Evolutionary conservation across 257 asterid species (phyloP).

Genomic region (Fraxinus cuspidata): DNA sequence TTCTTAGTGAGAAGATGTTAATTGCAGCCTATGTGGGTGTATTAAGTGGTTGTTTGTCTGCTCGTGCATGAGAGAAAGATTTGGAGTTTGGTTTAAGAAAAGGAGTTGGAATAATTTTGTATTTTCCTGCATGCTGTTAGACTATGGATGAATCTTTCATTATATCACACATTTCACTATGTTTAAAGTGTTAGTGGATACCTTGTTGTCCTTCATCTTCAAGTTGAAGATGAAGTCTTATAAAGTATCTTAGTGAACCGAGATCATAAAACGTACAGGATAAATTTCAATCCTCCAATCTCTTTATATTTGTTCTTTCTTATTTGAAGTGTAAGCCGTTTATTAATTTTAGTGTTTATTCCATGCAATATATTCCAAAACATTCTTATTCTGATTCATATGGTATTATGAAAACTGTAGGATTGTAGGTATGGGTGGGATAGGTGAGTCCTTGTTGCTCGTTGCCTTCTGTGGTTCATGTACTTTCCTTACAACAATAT

Average conservation of each 20-base stretch:
- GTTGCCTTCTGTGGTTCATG: slow-evolving; percentile 94
- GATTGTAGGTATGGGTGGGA: slow-evolving; percentile 99
- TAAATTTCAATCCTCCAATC: slow-evolving; percentile 9
- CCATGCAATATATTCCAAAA: slow-evolving; percentile 7
- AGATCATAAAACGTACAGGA: slow-evolving; percentile 16
- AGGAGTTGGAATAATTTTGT: not conserved
- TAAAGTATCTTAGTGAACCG: slow-evolving; percentile 1
- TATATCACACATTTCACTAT: not conserved
- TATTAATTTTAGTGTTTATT: slow-evolving; percentile 17
- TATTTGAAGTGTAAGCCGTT: not conserved
- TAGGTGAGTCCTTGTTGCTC: slow-evolving; percentile 85
- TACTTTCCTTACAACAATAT: slow-evolving; percentile 91
- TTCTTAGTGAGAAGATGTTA: slow-evolving; percentile 1
- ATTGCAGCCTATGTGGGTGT: slow-evolving; percentile 11
- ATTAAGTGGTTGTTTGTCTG: slow-evolving; percentile 3
- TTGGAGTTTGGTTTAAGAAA: slow-evolving; percentile 3
- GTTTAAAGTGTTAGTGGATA: not conserved
- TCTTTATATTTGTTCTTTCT: slow-evolving; percentile 8
- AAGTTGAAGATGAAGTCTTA: slow-evolving; percentile 1
- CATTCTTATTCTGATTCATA: slow-evolving; percentile 28
- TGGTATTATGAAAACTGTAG: slow-evolving; percentile 46
- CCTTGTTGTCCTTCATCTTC: not conserved
- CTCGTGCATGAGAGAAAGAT: slow-evolving; percentile 7
- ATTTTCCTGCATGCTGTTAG: slow-evolving; percentile 6
- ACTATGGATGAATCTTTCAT: not conserved